Percentiles rank a stretch among this genome's conserved stretches.
These are phyloP conservation scores for Colletotrichum kahawae DNA, from an alignment of 2,329 filamentous ascomycete genomes.

Conservation along the genomic window DNA sequence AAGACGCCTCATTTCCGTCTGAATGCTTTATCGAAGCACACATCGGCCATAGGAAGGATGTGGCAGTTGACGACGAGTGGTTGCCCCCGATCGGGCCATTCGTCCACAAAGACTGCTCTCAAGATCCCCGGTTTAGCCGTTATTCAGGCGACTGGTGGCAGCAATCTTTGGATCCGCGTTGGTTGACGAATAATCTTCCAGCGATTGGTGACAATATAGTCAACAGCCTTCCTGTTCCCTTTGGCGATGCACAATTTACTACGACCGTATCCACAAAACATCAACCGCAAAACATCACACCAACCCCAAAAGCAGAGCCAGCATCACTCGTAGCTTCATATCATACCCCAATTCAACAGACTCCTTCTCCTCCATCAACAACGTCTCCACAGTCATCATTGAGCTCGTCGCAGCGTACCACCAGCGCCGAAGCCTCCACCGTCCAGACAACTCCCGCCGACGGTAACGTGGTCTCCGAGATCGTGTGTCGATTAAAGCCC, in stretches of 20 bases:
- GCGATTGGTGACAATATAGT: too few species aligned
- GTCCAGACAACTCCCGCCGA: too few species aligned
- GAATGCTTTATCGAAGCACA: not conserved
- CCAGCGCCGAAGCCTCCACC: too few species aligned
- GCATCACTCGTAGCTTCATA: too few species aligned
- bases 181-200: too few species aligned
- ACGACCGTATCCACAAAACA: not conserved
- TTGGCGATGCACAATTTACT: not conserved
- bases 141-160: not conserved
- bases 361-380: too few species aligned
- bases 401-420: fast-evolving
- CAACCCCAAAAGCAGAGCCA: too few species aligned
- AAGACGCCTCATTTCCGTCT: not conserved
- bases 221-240: not conserved
- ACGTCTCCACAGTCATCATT: too few species aligned
- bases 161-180: not conserved
- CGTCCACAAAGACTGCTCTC: not conserved
- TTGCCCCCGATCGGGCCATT: not conserved
- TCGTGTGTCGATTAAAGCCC: too few species aligned
- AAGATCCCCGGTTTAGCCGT: not conserved
- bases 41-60: not conserved
- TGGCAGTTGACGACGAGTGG: not conserved
- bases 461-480: too few species aligned
- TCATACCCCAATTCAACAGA: too few species aligned
- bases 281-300: too few species aligned